Percentiles rank a stretch among this genome's conserved stretches.
Evolutionary conservation across 1,284 basidiomycete genomes (phyloP).

Genomic region (Coniophora puteana): DNA sequence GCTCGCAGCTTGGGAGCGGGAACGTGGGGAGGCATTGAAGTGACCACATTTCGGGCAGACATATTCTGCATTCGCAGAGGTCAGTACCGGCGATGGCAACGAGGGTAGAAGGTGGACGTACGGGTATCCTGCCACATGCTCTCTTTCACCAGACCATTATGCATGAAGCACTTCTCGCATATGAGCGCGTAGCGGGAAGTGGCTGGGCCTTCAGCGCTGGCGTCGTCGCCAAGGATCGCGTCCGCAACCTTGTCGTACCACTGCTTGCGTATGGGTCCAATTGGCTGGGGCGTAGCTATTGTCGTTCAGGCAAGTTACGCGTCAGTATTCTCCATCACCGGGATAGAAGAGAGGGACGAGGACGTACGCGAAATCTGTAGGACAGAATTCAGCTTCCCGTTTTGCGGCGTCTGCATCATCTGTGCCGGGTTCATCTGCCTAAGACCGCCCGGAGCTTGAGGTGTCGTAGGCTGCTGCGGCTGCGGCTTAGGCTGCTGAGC

Average conservation of each 20-base stretch:
- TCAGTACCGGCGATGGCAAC: conserved; percentile 2
- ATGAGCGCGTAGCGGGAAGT: conserved; percentile 87
- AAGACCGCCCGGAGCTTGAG: conserved; percentile 7
- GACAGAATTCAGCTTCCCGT: conserved; percentile 16
- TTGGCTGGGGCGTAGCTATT: conserved; percentile 34
- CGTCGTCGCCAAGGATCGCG: conserved; percentile 77
- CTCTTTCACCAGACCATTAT: conserved; percentile 93
- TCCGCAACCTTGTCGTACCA: conserved; percentile 92
- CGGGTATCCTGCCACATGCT: conserved; percentile 88
- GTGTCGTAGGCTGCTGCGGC: too few species aligned
- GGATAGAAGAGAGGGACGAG: not conserved
- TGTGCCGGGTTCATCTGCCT: too few species aligned
- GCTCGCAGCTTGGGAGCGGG: conserved; percentile 34
- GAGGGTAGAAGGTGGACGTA: conserved; percentile 41
- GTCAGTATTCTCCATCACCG: too few species aligned
- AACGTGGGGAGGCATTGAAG: conserved; percentile 60
- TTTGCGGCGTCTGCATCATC: conserved; percentile 21
- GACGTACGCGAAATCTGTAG: conserved; percentile 40
- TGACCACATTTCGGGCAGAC: conserved; percentile 72
- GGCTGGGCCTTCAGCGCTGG: conserved; percentile 38
- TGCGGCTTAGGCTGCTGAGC: conserved; percentile 14
- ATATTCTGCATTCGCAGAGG: conserved; percentile 50
- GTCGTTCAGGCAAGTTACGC: conserved; percentile 10
- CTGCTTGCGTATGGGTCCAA: conserved; percentile 66
- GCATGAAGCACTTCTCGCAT: conserved; percentile 88